These are phyloP conservation scores for Penicillium manginii DNA, from an alignment of 495 filamentous ascomycete genomes.

Conservation along the genomic window DNA sequence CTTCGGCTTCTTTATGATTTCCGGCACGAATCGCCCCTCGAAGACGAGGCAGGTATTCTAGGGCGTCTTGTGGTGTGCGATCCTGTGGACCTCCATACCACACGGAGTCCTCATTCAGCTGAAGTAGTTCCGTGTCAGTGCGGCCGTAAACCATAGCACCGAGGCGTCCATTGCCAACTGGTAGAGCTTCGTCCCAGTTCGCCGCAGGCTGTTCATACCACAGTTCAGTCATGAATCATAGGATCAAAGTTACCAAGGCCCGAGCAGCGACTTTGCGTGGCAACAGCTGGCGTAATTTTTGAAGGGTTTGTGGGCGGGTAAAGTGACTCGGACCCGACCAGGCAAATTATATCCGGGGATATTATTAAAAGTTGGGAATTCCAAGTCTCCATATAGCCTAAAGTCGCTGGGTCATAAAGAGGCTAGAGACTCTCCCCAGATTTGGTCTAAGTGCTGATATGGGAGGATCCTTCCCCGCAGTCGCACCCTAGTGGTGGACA, in stretches of 20 bases:
- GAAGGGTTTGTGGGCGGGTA: too few relatives aligned
- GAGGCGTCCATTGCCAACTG: slow-evolving; percentile 57
- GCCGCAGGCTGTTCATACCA: slow-evolving; percentile 36
- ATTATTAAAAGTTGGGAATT: too few relatives aligned
- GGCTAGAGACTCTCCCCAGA: neutral
- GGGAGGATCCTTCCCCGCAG: slow-evolving; percentile 10
- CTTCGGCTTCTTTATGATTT: slow-evolving; percentile 45
- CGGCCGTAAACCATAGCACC: slow-evolving; percentile 55
- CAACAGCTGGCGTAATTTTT: too few relatives aligned
- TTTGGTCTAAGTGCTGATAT: neutral
- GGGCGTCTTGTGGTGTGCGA: slow-evolving; percentile 44
- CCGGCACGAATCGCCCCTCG: slow-evolving; percentile 45
- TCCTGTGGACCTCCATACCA: slow-evolving; percentile 56
- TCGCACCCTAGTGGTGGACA: slow-evolving; percentile 28
- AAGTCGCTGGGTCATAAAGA: too few relatives aligned
- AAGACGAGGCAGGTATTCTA: slow-evolving; percentile 37
- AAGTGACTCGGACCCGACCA: too few relatives aligned
- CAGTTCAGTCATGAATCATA: slow-evolving; percentile 30
- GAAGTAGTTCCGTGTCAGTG: slow-evolving; percentile 48
- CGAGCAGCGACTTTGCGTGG: too few relatives aligned
- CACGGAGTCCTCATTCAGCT: slow-evolving; percentile 57
- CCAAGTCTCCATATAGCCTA: too few relatives aligned
- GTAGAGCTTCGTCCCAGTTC: slow-evolving; percentile 35
- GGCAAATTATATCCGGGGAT: too few relatives aligned
- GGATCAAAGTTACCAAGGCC: neutral